These are phyloP conservation scores for Trametes cinnabarina DNA, from an alignment of 768 basidiomycete genomes.

Conservation along the genomic window DNA sequence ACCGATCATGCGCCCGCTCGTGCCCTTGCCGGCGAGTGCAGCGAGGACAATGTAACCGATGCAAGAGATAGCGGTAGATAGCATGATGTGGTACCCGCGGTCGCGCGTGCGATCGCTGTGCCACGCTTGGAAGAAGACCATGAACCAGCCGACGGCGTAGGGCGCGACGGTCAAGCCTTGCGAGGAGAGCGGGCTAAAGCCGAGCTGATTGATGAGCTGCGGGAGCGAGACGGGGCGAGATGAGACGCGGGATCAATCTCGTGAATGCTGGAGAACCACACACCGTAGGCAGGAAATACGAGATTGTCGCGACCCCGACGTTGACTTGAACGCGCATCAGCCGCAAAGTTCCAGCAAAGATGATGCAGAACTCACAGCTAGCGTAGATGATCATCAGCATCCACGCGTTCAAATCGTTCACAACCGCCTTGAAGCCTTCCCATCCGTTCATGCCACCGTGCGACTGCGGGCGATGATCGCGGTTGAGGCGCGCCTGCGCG, in stretches of 20 bases:
- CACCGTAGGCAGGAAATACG: slow-evolving; percentile 57
- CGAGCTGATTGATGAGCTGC: slow-evolving; percentile 53
- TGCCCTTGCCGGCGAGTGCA: slow-evolving; percentile 29
- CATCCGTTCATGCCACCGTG: slow-evolving; percentile 59
- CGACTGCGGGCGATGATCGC: slow-evolving; percentile 55
- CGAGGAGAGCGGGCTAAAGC: slow-evolving; percentile 54
- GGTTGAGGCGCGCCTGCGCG: slow-evolving; percentile 53
- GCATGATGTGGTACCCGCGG: slow-evolving; percentile 57
- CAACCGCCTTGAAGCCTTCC: slow-evolving; percentile 53
- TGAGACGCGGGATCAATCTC: not conserved
- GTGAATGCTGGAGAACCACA: slow-evolving; percentile 3
- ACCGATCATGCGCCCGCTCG: slow-evolving; percentile 48
- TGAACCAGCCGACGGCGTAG: slow-evolving; percentile 54
- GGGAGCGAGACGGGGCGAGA: not conserved
- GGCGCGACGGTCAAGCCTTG: slow-evolving; percentile 60
- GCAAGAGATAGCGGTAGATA: slow-evolving; percentile 43
- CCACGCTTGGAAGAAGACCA: slow-evolving; percentile 53
- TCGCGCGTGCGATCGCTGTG: slow-evolving; percentile 54
- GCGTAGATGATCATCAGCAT: slow-evolving; percentile 51
- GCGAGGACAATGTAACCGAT: slow-evolving; percentile 57
- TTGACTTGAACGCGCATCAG: slow-evolving; percentile 38
- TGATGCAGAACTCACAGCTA: slow-evolving; percentile 27
- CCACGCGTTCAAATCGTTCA: slow-evolving; percentile 52
- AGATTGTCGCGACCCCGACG: slow-evolving; percentile 53
- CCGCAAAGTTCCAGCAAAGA: not conserved